These are phyloP conservation scores for Beauveria brongniartii DNA, from an alignment of 2,329 filamentous ascomycete species.

Conservation along the genomic window DNA sequence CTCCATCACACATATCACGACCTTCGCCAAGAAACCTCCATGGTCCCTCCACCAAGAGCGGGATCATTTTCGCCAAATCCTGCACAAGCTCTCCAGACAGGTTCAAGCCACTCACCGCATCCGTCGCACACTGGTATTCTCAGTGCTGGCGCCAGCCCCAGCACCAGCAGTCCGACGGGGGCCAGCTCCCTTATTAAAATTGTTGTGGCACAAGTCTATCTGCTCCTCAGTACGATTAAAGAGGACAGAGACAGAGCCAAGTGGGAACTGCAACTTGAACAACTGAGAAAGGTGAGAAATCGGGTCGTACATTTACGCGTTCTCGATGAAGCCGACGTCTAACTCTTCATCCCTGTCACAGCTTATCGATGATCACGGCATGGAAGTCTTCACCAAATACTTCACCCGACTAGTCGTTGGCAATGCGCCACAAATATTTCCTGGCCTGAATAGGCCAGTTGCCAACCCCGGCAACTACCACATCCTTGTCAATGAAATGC, in stretches of 20 bases:
- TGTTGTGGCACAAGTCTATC: constrained; percentile 88
- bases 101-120: constrained; percentile 47
- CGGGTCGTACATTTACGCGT: not conserved
- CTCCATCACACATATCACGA: constrained; percentile 23
- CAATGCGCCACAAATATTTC: constrained; percentile 89
- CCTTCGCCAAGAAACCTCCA: constrained; percentile 35
- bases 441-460: constrained; percentile 62
- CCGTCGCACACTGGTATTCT: constrained; percentile 48
- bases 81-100: constrained; percentile 49
- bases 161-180: constrained; percentile 55
- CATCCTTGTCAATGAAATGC: constrained; percentile 74
- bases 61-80: constrained; percentile 58
- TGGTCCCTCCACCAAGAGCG: constrained; percentile 53
- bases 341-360: constrained; percentile 27
- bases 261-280: constrained; percentile 87
- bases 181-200: constrained; percentile 75
- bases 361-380: constrained; percentile 96
- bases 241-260: constrained; percentile 85
- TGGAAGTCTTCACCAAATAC: constrained; percentile 97
- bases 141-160: constrained; percentile 53
- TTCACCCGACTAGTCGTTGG: constrained; percentile 86
- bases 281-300: constrained; percentile 73
- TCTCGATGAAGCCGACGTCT: constrained; percentile 11
- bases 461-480: constrained; percentile 77
- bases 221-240: constrained; percentile 88